Evolutionary conservation across 441 rosid species (phyloP), one percentile per base, ranked within the genome.

Genomic region (Hypseocharis bilobata): DNA sequence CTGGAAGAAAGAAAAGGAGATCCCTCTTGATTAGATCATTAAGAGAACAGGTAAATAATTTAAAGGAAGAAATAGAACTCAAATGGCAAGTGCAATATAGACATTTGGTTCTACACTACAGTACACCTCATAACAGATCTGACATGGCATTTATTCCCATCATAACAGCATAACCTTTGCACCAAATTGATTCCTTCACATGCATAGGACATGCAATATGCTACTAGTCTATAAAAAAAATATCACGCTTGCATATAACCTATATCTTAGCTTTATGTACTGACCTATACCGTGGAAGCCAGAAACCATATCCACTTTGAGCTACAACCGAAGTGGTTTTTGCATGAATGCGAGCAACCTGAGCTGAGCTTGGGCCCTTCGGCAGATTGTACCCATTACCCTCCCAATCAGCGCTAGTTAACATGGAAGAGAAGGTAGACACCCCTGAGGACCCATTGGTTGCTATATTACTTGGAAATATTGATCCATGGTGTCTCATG

Each of bases 201-300:
- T 22, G 57, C 44, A 32, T 32, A 60, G 1, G 14, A 60, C 16
- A 32, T 30, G 61, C n/a, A 54, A 32, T 55, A 22, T 65, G 17
- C 47, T 38, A 29, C 22, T 59, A 29, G 1, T 14, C n/a, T n/a
- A n/a, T n/a, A n/a, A n/a, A 23, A 45, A 40, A 47, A 17, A 20
- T 65, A 57, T 36, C 6, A 27, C 16, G 40, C 36, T 14, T 8
- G 10, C 30, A 25, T 6, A 52, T 27, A 44, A 64, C 51, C 34
- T 10, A 42, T 26, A 29, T 30, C 14, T 62, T 57, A 63, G 66
- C n/a, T 38, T 6, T 47, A 26, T 19, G 56, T 23, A 84, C 89
- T 78, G 63, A 84, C 93, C 89, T 87, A 67, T 74, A 74, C 85
- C 85, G 77, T 36, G 87, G 82, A 42, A 80, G 84, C 4, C 79